These are phyloP conservation scores for Immersiella caudata DNA, from an alignment of 495 filamentous ascomycete genomes.

Conservation along the genomic window DNA sequence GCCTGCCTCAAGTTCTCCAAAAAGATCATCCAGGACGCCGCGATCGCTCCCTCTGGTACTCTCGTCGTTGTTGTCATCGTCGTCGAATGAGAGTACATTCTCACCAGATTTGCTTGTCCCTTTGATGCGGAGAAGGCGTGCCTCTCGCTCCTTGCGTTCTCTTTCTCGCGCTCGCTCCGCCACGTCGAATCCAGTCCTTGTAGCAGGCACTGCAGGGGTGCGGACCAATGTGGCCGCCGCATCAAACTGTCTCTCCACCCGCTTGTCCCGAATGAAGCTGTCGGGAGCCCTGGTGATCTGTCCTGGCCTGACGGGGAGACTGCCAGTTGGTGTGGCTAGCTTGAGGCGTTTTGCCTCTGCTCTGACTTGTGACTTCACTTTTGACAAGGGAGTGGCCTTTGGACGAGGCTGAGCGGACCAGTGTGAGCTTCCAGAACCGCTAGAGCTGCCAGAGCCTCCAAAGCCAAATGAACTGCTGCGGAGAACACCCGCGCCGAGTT, in stretches of 20 bases:
- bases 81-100: conserved; percentile 29
- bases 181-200: not conserved
- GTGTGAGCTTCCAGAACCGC: not conserved
- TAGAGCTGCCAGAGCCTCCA: not conserved
- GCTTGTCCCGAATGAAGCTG: conserved; percentile 40
- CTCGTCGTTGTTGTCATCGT: conserved; percentile 25
- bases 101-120: conserved; percentile 1
- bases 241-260: conserved; percentile 35
- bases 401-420: conserved; percentile 13
- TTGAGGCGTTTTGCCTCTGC: conserved; percentile 25
- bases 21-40: conserved; percentile 23
- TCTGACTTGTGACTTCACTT: conserved; percentile 20
- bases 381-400: conserved; percentile 25
- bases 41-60: not conserved
- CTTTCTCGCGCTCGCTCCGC: not conserved
- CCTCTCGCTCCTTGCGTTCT: conserved; percentile 27
- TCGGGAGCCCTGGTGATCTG: conserved; percentile 43
- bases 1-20: conserved; percentile 16
- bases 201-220: conserved; percentile 7
- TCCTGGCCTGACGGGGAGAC: conserved; percentile 26
- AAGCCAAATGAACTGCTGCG: no score
- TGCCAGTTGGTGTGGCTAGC: conserved; percentile 30
- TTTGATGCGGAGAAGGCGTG: conserved; percentile 36
- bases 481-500: not conserved
- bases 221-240: conserved; percentile 17